Evolutionary conservation across 805 yeast species (phyloP).

Genomic region (Nematodospora valgi): DNA sequence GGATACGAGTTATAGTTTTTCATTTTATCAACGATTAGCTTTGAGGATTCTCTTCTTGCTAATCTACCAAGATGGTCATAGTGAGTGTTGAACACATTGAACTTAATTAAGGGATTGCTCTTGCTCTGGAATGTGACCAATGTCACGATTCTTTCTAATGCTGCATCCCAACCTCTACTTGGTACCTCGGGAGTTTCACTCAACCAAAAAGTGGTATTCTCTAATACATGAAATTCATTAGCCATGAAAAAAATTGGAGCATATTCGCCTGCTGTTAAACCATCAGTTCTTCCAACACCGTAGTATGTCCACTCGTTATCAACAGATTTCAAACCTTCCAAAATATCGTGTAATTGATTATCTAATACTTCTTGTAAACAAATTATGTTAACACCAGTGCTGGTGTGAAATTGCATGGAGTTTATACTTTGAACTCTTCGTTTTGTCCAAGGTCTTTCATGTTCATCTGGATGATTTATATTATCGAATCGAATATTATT

Average conservation of each 20-base stretch:
- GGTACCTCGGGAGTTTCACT: conserved; percentile 38
- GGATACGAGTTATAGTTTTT: conserved; percentile 28
- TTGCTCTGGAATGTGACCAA: conserved; percentile 31
- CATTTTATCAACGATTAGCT: conserved; percentile 34
- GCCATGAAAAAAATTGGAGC: conserved; percentile 34
- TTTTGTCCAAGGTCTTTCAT: conserved; percentile 45
- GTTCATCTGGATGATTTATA: conserved; percentile 20
- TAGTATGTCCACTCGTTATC: conserved; percentile 29
- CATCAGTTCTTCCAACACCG: conserved; percentile 37
- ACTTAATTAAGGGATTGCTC: conserved; percentile 23
- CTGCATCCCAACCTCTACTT: conserved; percentile 43
- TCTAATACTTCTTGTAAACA: conserved; percentile 40
- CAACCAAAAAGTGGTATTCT: conserved; percentile 35
- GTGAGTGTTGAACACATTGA: conserved; percentile 40
- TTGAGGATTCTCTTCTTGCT: conserved; percentile 34
- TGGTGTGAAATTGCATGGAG: conserved; percentile 28
- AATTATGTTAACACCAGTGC: conserved; percentile 33
- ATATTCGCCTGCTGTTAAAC: conserved; percentile 27
- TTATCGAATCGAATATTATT: conserved; percentile 48
- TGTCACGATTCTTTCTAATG: conserved; percentile 37
- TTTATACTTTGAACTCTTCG: conserved; percentile 37
- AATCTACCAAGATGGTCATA: conserved; percentile 37
- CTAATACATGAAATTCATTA: conserved; percentile 29
- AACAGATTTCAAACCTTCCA: conserved; percentile 19
- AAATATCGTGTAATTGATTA: conserved; percentile 34